Base-by-base conservation (phyloP, 2,329 filamentous ascomycete genomes). In the Fusarium liriodendri region DNA sequence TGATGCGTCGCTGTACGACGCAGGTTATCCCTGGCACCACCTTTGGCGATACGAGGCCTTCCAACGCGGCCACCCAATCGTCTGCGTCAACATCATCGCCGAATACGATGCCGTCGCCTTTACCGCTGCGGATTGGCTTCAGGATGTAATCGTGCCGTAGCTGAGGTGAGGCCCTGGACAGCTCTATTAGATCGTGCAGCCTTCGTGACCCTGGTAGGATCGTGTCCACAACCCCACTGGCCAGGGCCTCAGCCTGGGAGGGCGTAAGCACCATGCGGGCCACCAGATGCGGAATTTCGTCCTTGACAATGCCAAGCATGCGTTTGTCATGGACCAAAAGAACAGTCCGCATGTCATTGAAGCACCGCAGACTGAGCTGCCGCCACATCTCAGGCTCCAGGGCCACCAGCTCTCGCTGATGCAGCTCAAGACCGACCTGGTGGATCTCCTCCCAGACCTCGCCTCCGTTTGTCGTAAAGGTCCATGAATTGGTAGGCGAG, bases 301-400 rank as follows among this genome's bases (percentile, higher is more conserved):
- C 79, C 37, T 72, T 78, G 5, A 85, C 69, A 13, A 85, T 79
- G 10, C 83, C 83, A 1, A 85, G 72, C 81, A 85, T 84, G 4
- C 84, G 80, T 67, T 85, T 85, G 71, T 85, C 84, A 65, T 85
- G 84, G 1, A 83, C 80, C 2, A 85, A 69, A 11, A 85, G 71
- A 7, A 85, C 76, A 0, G 83, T 85, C 0, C 83, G 80, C 71
- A 85, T 75, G 64, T 85, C 83, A 47, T 85, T 85, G 63, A 84
- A 81, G 61, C 83, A 84, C 10, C 80, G 76, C 2, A 83, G 72
- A 38, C 80, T 79, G 25, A 85, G 35, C 50, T 84, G 79, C 0
- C 79, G 80, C 8, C 84, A 68, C 7, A 84, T 72, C 20, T 82
- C 77, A 0, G 76, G 73, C 0, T 77, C 72, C 2, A 85, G 33